phyloP scores from a whole-genome alignment of 768 basidiomycete genomes.

The Boletus sp. region DNA sequence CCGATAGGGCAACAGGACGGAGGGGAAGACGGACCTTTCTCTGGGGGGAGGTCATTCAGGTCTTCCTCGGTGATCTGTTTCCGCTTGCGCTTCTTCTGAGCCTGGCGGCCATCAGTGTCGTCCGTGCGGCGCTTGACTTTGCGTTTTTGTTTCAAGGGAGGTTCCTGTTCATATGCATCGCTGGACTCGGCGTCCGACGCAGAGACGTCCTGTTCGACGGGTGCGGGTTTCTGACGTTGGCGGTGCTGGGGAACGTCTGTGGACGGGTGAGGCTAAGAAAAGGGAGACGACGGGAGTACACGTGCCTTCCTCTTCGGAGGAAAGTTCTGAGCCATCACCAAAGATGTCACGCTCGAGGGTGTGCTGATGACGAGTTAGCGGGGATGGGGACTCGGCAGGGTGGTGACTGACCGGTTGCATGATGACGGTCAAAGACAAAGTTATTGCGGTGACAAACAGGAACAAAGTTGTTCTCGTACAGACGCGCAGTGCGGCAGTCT shows the following conservation, averaged over 20 bases:
- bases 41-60: conserved; percentile 66
- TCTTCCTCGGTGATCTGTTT: conserved; percentile 63
- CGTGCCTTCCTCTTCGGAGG: conserved; percentile 63
- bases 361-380: conserved; percentile 4
- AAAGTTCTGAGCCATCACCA: conserved; percentile 83
- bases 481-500: too few species aligned
- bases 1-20: not conserved
- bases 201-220: conserved; percentile 36
- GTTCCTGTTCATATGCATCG: conserved; percentile 53
- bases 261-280: conserved; percentile 1
- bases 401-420: conserved; percentile 14
- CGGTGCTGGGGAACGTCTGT: conserved; percentile 45
- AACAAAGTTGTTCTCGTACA: not conserved
- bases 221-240: conserved; percentile 31
- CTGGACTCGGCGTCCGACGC: conserved; percentile 42
- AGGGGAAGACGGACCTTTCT: conserved; percentile 56
- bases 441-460: conserved; percentile 7
- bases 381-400: not conserved
- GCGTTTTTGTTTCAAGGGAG: conserved; percentile 25
- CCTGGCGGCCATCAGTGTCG: conserved; percentile 37
- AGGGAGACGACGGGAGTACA: not conserved
- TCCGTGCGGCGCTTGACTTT: conserved; percentile 40
- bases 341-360: conserved; percentile 72
- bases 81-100: conserved; percentile 57
- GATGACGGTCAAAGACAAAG: not conserved